Evolutionary conservation across 192 early-diverging fungal species (phyloP).

Genomic region (Hyaloraphidium curvatum): DNA sequence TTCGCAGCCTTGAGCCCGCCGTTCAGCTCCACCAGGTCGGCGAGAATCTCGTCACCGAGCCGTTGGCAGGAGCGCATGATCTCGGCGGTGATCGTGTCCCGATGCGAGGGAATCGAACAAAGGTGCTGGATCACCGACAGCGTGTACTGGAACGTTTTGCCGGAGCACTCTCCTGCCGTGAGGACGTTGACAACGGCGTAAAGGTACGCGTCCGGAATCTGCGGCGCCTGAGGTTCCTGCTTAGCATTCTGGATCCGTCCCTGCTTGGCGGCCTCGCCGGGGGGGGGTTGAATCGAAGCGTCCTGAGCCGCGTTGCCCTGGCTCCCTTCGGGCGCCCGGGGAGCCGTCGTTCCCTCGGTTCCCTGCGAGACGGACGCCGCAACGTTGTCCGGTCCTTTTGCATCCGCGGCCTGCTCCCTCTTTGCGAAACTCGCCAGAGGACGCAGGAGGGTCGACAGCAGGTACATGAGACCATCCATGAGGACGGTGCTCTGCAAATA

Average conservation of each 20-base stretch:
- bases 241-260: no score
- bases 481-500: conserved; percentile 60
- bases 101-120: conserved; percentile 28
- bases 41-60: conserved; percentile 41
- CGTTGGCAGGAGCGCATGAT: conserved; percentile 46
- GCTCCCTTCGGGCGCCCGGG: no score
- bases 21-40: conserved; percentile 47
- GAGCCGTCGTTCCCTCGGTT: no score
- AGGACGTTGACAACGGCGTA: conserved; percentile 74
- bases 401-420: conserved; percentile 2
- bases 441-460: conserved; percentile 60
- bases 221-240: conserved; percentile 42
- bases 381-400: no score
- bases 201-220: conserved; percentile 64
- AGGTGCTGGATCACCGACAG: conserved; percentile 77
- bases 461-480: conserved; percentile 74
- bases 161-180: conserved; percentile 73
- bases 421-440: conserved; percentile 47
- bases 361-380: background rate
- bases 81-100: conserved; percentile 59
- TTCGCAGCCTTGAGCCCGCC: conserved; percentile 29
- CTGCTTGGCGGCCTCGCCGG: no score
- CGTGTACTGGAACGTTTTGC: conserved; percentile 86
- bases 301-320: no score
- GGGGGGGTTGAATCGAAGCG: no score